These are phyloP conservation scores for Aureobasidium leucospermi DNA, from an alignment of 2,329 filamentous ascomycete genomes.

Conservation along the genomic window DNA sequence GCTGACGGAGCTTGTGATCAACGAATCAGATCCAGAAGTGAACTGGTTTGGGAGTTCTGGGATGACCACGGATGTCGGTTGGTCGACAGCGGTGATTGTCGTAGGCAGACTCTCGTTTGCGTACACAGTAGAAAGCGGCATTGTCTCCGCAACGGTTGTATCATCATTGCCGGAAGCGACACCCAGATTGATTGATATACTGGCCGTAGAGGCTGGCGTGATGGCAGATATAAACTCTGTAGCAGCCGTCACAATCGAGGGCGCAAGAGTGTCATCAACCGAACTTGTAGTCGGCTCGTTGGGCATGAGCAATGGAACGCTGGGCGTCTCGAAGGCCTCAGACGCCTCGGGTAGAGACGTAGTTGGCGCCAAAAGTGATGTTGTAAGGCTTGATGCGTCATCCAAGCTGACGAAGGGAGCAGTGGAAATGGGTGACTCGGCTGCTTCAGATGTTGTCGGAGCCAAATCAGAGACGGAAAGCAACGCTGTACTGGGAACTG, in stretches of 20 bases:
- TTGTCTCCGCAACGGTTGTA: too few relatives aligned
- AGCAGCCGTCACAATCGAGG: neutral
- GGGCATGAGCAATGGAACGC: too few relatives aligned
- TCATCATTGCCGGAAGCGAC: neutral
- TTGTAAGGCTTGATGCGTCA: too few relatives aligned
- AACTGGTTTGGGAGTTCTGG: neutral
- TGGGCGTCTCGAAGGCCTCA: too few relatives aligned
- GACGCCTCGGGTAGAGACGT: too few relatives aligned
- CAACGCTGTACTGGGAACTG: too few relatives aligned
- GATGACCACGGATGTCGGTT: neutral
- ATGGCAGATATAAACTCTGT: neutral
- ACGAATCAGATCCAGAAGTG: neutral
- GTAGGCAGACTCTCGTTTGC: neutral
- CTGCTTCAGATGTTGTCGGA: too few relatives aligned
- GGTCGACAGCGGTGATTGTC: neutral
- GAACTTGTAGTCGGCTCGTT: neutral
- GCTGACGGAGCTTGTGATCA: neutral
- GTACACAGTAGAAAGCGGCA: neutral
- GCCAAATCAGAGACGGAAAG: too few relatives aligned
- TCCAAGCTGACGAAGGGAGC: too few relatives aligned
- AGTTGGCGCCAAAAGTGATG: too few relatives aligned
- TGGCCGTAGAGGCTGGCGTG: neutral
- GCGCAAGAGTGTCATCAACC: neutral
- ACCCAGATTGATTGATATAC: neutral
- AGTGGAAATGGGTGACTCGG: too few relatives aligned